Evolutionary conservation across 768 basidiomycete species (phyloP).

Genomic region (Pulveroboletus sp.): DNA sequence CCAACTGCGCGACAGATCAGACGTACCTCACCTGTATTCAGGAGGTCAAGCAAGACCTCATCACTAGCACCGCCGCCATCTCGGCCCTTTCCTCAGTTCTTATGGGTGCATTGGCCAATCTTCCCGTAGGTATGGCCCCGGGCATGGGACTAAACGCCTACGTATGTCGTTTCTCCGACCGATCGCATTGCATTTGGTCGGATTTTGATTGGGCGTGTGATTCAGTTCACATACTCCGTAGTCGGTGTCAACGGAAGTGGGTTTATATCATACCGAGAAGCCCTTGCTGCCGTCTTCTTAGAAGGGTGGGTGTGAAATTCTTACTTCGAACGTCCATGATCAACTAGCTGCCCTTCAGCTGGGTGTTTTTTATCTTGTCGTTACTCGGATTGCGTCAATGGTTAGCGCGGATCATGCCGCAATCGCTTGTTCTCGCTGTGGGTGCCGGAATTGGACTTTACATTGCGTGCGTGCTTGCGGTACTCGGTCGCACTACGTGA

Average conservation of each 20-base stretch:
- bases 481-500: neutral
- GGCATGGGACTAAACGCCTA: constrained; percentile 83
- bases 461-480: constrained; percentile 57
- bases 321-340: neutral
- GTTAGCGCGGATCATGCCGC: constrained; percentile 85
- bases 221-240: constrained; percentile 80
- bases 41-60: constrained; percentile 69
- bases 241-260: constrained; percentile 78
- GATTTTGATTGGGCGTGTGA: neutral
- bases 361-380: constrained; percentile 79
- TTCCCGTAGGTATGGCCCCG: constrained; percentile 88
- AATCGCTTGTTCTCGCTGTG: constrained; percentile 78
- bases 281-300: constrained; percentile 80
- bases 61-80: constrained; percentile 78
- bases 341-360: constrained; percentile 37
- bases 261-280: constrained; percentile 71
- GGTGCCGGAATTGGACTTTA: constrained; percentile 87
- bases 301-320: constrained; percentile 57
- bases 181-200: neutral
- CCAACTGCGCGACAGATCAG: constrained; percentile 49
- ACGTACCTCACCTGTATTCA: constrained; percentile 54
- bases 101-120: constrained; percentile 81
- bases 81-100: constrained; percentile 70
- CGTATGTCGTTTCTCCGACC: constrained; percentile 38
- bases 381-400: constrained; percentile 84